Percentiles rank a stretch among this genome's conserved stretches.
phyloP scores from a whole-genome alignment of 1,284 basidiomycete species.

The Pulveroboletus sp. region DNA sequence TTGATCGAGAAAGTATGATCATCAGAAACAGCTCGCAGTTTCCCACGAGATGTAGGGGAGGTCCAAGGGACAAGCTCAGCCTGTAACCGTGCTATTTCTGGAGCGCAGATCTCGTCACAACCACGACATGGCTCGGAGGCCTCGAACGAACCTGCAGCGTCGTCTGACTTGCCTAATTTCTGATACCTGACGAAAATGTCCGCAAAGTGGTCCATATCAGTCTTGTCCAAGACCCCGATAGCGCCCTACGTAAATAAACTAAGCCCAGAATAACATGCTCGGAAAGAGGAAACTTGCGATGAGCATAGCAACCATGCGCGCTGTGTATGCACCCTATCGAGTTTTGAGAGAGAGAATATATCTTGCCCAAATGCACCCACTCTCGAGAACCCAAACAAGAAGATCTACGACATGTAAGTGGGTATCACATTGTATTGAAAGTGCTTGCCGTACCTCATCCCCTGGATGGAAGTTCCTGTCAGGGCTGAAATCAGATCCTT shows the following conservation, averaged over 20 bases:
- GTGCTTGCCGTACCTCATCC: constrained; percentile 50
- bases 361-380: constrained; percentile 33
- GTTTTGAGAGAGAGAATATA: background rate
- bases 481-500: background rate
- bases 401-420: constrained; percentile 42
- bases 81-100: constrained; percentile 44
- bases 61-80: constrained; percentile 51
- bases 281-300: constrained; percentile 43
- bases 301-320: constrained; percentile 64
- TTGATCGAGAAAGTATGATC: constrained; percentile 55
- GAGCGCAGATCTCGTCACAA: background rate
- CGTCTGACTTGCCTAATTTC: constrained; percentile 50
- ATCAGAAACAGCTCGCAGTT: constrained; percentile 44
- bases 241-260: constrained; percentile 40
- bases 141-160: constrained; percentile 40
- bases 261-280: background rate
- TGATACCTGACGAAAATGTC: constrained; percentile 59
- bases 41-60: constrained; percentile 45
- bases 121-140: background rate
- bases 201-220: constrained; percentile 66
- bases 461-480: constrained; percentile 62
- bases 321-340: constrained; percentile 62
- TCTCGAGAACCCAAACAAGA: constrained; percentile 71
- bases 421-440: background rate
- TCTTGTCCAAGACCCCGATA: constrained; percentile 62